Percentiles rank a stretch among this genome's conserved stretches.
These are phyloP conservation scores for Pleurotus platypus DNA, from an alignment of 768 basidiomycete species.

Conservation along the genomic window DNA sequence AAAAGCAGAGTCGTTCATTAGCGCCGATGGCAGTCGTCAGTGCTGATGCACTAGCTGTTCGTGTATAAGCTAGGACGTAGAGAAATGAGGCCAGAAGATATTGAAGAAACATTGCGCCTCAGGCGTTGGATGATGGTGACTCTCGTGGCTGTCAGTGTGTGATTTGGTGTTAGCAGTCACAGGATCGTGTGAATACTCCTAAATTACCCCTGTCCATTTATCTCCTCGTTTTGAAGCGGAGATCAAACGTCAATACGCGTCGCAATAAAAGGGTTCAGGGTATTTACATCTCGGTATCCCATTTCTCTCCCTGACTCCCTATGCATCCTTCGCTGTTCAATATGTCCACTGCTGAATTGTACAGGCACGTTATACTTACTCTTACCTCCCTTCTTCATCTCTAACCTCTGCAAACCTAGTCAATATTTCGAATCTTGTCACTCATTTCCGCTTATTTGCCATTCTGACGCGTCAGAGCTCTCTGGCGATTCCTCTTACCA, in stretches of 20 bases:
- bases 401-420: background rate
- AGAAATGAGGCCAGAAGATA: conserved; percentile 27
- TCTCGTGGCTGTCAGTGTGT: background rate
- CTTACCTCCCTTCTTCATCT: background rate
- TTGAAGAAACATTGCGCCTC: conserved; percentile 22
- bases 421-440: conserved; percentile 7
- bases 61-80: conserved; percentile 31
- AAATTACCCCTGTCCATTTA: too few relatives aligned
- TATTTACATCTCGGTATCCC: conserved; percentile 2
- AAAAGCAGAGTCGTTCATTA: conserved; percentile 88
- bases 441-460: conserved; percentile 6
- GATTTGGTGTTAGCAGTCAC: background rate
- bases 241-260: background rate
- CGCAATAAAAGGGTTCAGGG: conserved; percentile 3
- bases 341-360: conserved; percentile 8
- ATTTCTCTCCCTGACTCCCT: background rate
- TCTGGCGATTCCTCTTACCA: conserved; percentile 2
- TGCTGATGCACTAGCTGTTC: conserved; percentile 50
- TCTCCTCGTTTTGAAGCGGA: background rate
- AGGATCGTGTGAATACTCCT: too few relatives aligned
- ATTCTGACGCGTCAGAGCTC: background rate
- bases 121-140: background rate
- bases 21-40: conserved; percentile 76
- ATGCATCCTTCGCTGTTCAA: background rate
- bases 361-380: background rate